Base-by-base conservation (phyloP, 495 filamentous ascomycete species). In the Platismatia glauca region DNA sequence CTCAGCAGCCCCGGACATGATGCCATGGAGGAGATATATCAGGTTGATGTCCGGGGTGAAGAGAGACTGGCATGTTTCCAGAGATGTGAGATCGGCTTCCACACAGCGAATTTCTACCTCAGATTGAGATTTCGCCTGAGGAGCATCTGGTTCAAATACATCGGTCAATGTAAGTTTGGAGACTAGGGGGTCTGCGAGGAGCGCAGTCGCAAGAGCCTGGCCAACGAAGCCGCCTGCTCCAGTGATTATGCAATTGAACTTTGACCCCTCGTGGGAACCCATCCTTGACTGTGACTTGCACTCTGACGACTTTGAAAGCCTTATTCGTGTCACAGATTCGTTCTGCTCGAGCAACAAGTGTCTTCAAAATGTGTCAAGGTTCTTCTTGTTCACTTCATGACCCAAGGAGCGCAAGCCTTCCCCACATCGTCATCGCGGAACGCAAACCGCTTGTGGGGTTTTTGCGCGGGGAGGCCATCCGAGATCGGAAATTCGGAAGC, bases 1-100 rank as follows among this genome's bases (percentile, higher is more conserved):
- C 70, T 95, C 90, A 22, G 84, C 79, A 53, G 86, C 87, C 27
- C 84, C 82, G 41, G 86, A 90, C 89, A 93, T 92, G 74, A 95
- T 90, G 55, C 90, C 90, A 73, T 95, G 90, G 67, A 95, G 84
- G 59, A 91, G 71, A 76, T 88, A 92, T 67, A 89, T 78, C 20
- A 84, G 86, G 65, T 63, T 64, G 29, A 70, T 46, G 9, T 68
- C 61, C 12, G 44, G 37, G 22, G 66, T 64, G 53, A 67, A 65
- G 44, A 68, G 66, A 8, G 46, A 64, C 29, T 64, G 52, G 55
- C 66, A 65, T 57, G 59, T 58, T 39, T 76, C 62, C 0, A 78
- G 67, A 33, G 78, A 78, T 61, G 81, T 81, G 56, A 91, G 80
- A 72, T 91, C 87, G 2, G 86, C 87, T 24, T 78, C 71, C 20